phyloP scores from a whole-genome alignment of 306 rosid genomes.

The Mucuna pruriens region DNA sequence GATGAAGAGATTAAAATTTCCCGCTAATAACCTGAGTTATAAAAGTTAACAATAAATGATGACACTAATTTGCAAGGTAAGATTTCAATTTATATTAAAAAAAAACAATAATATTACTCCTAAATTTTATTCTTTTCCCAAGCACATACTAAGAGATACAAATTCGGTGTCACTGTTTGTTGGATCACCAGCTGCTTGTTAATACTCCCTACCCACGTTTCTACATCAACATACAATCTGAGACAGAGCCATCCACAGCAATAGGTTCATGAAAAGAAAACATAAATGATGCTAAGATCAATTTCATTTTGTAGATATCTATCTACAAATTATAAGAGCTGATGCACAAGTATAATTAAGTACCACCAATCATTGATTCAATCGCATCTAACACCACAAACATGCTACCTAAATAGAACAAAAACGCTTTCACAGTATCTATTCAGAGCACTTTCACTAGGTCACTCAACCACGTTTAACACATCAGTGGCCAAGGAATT shows the following conservation, averaged over 20 bases:
- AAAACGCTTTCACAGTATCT: constrained; percentile 35
- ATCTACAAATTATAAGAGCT: constrained; percentile 41
- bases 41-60: background rate
- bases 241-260: background rate
- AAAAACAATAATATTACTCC: background rate
- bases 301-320: constrained; percentile 34
- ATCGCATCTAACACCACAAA: constrained; percentile 25
- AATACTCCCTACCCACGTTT: background rate
- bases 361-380: constrained; percentile 31
- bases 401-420: constrained; percentile 28
- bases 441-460: constrained; percentile 1
- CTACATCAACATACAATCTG: background rate
- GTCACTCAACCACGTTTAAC: constrained; percentile 42
- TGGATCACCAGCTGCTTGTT: too few relatives aligned
- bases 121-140: background rate
- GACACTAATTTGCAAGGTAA: background rate
- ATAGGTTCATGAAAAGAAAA: background rate
- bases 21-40: background rate
- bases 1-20: too few relatives aligned
- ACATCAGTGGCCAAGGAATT: constrained; percentile 40
- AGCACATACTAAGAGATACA: too few relatives aligned
- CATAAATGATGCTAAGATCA: background rate
- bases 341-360: constrained; percentile 22
- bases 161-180: too few relatives aligned
- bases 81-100: too few relatives aligned